A percentile compares a stretch with the other conserved stretches of the same genome.
These are phyloP conservation scores for Pichia kudriavzevii DNA, from an alignment of 1,139 yeast genomes.

Conservation along the genomic window DNA sequence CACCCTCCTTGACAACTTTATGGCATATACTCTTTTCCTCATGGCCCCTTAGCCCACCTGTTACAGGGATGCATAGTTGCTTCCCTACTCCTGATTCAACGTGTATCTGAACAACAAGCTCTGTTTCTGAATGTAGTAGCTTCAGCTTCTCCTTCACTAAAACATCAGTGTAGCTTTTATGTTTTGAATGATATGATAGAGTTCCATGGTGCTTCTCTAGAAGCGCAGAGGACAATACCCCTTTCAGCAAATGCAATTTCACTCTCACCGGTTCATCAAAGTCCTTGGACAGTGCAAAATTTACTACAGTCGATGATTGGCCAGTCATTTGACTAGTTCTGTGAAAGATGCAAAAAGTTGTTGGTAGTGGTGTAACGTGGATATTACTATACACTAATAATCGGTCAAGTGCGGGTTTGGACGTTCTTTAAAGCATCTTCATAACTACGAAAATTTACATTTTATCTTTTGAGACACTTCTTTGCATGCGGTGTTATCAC, in stretches of 20 bases:
- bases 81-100: constrained; percentile 51
- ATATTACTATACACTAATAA: too few species aligned
- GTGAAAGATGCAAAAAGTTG: too few species aligned
- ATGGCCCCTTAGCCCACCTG: constrained; percentile 21
- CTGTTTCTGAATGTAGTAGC: constrained; percentile 2
- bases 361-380: too few species aligned
- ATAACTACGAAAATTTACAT: too few species aligned
- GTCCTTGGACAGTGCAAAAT: constrained; percentile 71
- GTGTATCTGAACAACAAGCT: constrained; percentile 45
- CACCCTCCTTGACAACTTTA: too few species aligned
- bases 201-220: not conserved
- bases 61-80: constrained; percentile 59
- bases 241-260: constrained; percentile 9
- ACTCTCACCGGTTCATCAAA: constrained; percentile 44
- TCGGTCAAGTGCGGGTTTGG: too few species aligned
- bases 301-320: constrained; percentile 15
- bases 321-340: constrained; percentile 1
- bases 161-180: constrained; percentile 2
- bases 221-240: constrained; percentile 9
- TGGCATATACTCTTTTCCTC: too few species aligned
- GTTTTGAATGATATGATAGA: not conserved
- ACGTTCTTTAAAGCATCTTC: too few species aligned
- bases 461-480: too few species aligned
- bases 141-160: constrained; percentile 10
- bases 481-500: too few species aligned